A percentile compares a stretch with the other conserved stretches of the same genome.
phyloP scores from a whole-genome alignment of 2,329 filamentous ascomycete genomes.

The Cladosporium sp. region DNA sequence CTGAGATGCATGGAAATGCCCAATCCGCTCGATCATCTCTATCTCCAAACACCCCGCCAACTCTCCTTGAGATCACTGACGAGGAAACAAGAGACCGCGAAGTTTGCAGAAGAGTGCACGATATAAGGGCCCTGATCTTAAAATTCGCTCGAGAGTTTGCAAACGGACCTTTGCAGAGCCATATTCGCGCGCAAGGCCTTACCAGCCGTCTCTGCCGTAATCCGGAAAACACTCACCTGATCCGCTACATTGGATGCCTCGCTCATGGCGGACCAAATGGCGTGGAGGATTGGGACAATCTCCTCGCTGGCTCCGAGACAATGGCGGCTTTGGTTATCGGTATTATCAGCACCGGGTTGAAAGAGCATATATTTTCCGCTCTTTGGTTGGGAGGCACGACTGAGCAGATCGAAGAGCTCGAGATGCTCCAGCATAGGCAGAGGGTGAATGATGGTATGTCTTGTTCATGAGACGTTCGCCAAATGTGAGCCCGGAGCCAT shows the following conservation, averaged over 20 bases:
- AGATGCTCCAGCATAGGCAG: conserved; percentile 35
- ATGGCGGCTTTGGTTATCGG: conserved; percentile 25
- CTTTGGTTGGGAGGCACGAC: conserved; percentile 26
- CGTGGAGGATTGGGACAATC: conserved; percentile 21
- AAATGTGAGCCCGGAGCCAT: too few species aligned
- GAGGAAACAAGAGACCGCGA: background rate
- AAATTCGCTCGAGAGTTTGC: background rate
- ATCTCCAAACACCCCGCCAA: too few species aligned
- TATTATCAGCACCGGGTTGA: conserved; percentile 26
- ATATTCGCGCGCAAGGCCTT: background rate
- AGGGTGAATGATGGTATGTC: conserved; percentile 36
- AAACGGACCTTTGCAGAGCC: background rate
- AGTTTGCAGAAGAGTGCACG: conserved; percentile 6
- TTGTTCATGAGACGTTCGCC: background rate
- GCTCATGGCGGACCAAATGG: conserved; percentile 23
- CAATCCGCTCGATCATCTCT: too few species aligned
- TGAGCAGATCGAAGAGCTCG: conserved; percentile 24
- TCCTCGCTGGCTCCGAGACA: conserved; percentile 17
- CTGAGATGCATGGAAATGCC: too few species aligned
- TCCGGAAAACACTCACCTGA: conserved; percentile 9
- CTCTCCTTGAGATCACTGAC: background rate
- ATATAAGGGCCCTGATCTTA: background rate
- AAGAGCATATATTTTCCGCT: conserved; percentile 28
- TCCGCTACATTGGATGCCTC: conserved; percentile 32
- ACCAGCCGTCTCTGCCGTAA: background rate